phyloP scores from a whole-genome alignment of 1,284 basidiomycete genomes.

The Puccinia hordei region DNA sequence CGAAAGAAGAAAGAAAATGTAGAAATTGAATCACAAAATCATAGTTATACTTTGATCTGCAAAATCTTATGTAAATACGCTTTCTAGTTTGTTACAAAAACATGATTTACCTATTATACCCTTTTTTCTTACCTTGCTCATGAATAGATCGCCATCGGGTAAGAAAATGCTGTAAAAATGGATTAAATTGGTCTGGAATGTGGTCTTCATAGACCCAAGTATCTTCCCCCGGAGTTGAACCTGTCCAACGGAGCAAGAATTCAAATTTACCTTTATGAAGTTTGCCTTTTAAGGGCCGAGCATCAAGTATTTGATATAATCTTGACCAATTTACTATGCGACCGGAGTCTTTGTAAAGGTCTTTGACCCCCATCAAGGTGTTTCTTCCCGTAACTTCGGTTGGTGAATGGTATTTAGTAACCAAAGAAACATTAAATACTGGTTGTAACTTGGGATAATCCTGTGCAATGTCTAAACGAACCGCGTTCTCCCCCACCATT shows the following conservation, averaged over 20 bases:
- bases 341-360: not conserved
- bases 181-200: no score
- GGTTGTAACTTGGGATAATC: constrained; percentile 6
- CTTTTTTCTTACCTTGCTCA: no score
- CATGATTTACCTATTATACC: no score
- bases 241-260: not conserved
- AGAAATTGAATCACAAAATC: no score
- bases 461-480: not conserved
- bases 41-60: no score
- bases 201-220: not conserved
- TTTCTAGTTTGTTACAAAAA: no score
- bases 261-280: not conserved
- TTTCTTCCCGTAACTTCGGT: not conserved
- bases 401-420: not conserved
- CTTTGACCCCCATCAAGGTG: not conserved
- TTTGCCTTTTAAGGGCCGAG: not conserved
- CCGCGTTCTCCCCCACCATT: not conserved
- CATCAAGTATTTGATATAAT: not conserved
- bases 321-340: not conserved
- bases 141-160: no score
- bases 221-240: not conserved
- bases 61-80: no score
- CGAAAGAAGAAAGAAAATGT: no score
- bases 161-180: no score
- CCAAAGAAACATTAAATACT: constrained; percentile 1